Percentiles rank a stretch among this genome's conserved stretches.
Conservation (phyloP, 2,329 filamentous ascomycete genomes). For the Aspergillus novoparasiticus region DNA sequence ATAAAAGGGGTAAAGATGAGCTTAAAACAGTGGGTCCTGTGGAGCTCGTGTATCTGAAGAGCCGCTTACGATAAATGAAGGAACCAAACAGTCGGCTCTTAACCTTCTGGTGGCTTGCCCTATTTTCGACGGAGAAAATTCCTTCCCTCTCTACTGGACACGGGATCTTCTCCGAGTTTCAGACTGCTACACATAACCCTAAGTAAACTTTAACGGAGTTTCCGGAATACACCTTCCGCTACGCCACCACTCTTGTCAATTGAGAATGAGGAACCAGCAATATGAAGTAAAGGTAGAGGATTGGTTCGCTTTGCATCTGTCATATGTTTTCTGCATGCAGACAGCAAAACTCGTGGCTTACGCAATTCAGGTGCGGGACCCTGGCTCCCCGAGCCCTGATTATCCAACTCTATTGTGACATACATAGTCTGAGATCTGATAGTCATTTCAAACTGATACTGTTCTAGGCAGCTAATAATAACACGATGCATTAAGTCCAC, state of each 20-base stretch:
- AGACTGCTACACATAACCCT: not conserved
- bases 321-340: not conserved
- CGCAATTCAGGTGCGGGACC: not conserved
- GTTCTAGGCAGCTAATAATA: not conserved
- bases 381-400: not conserved
- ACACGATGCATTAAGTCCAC: not conserved
- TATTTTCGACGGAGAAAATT: not conserved
- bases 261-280: not conserved
- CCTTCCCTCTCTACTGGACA: not conserved
- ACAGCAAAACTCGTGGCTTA: not conserved
- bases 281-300: not conserved
- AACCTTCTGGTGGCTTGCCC: not conserved
- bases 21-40: not conserved
- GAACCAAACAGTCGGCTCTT: not conserved
- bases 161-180: not conserved
- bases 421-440: not conserved
- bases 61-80: not conserved
- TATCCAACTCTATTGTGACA: not conserved
- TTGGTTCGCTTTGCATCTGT: not conserved
- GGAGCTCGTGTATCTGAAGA: slow-evolving; percentile 1
- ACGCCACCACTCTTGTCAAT: not conserved
- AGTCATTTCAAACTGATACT: not conserved
- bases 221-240: not conserved
- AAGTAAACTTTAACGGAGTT: not conserved
- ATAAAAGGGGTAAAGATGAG: not conserved